phyloP scores from a whole-genome alignment of 805 yeast genomes.

The Kodamaea kaohsiungensis region DNA sequence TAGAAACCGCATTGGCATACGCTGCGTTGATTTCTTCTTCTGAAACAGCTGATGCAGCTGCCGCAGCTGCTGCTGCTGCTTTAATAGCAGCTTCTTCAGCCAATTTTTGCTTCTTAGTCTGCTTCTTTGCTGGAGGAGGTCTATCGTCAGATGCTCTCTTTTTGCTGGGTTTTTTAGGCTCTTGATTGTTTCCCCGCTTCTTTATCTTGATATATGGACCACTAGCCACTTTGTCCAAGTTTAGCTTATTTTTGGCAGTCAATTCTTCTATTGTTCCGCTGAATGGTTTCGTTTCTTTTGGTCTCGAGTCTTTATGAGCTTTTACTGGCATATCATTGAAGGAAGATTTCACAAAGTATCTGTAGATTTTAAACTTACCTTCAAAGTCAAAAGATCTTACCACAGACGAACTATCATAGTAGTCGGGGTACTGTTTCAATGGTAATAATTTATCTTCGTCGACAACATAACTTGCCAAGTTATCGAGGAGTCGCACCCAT shows the following conservation, averaged over 20 bases:
- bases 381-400: constrained; percentile 68
- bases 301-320: constrained; percentile 12
- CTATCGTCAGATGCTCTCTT: not conserved
- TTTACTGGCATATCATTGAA: constrained; percentile 11
- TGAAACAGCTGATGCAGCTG: not conserved
- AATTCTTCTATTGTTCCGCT: constrained; percentile 15
- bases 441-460: constrained; percentile 21
- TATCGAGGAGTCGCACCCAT: constrained; percentile 52
- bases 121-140: not conserved
- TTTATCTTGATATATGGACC: constrained; percentile 19
- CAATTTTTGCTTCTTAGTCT: not conserved
- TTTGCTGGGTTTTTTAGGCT: not conserved
- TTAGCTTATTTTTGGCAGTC: constrained; percentile 17
- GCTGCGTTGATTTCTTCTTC: not conserved
- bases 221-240: constrained; percentile 28
- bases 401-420: constrained; percentile 32
- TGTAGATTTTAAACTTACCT: constrained; percentile 71
- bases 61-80: constrained; percentile 2
- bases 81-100: constrained; percentile 1
- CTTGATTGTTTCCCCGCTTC: not conserved
- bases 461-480: constrained; percentile 40
- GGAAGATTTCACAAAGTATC: constrained; percentile 43
- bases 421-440: constrained; percentile 27
- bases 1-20: not conserved
- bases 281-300: not conserved